Conservation (phyloP, 2,329 filamentous ascomycete species). For the Arthrocladium fulminans region DNA sequence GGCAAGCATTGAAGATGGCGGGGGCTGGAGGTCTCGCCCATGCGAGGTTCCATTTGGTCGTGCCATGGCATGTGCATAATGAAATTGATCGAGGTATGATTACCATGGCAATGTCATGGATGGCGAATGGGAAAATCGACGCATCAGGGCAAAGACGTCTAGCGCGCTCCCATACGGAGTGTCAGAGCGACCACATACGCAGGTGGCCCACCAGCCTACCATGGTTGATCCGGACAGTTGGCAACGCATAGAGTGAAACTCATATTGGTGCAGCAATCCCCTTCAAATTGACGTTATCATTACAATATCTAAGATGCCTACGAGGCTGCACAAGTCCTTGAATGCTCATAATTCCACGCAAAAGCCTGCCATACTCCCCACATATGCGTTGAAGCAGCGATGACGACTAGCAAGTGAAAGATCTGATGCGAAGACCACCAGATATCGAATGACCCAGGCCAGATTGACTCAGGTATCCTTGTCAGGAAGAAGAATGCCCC, state of each 20-base stretch:
- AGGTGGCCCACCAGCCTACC: too few relatives aligned
- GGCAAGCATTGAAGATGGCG: constrained; percentile 72
- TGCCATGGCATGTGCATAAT: constrained; percentile 3
- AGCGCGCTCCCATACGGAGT: neutral
- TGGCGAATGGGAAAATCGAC: neutral
- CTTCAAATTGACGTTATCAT: neutral
- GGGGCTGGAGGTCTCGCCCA: constrained; percentile 23
- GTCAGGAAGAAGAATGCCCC: constrained; percentile 26
- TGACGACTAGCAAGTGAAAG: constrained; percentile 31
- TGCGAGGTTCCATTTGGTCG: constrained; percentile 15
- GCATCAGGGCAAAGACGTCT: neutral
- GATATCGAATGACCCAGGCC: constrained; percentile 29
- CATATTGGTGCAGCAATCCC: too few relatives aligned
- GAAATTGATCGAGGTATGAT: too few relatives aligned
- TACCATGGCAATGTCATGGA: neutral
- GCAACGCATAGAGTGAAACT: too few relatives aligned
- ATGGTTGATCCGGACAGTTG: too few relatives aligned
- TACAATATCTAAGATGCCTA: neutral
- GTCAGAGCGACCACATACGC: neutral
- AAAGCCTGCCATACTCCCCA: constrained; percentile 29
- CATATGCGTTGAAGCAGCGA: constrained; percentile 35
- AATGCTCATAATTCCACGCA: constrained; percentile 26
- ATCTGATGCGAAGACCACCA: constrained; percentile 29
- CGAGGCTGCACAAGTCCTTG: constrained; percentile 15
- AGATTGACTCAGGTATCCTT: constrained; percentile 22